Evolutionary conservation across 78 protist species (phyloP), one percentile per base, ranked within the genome.

Genomic region (Speleostelium caveatum): DNA sequence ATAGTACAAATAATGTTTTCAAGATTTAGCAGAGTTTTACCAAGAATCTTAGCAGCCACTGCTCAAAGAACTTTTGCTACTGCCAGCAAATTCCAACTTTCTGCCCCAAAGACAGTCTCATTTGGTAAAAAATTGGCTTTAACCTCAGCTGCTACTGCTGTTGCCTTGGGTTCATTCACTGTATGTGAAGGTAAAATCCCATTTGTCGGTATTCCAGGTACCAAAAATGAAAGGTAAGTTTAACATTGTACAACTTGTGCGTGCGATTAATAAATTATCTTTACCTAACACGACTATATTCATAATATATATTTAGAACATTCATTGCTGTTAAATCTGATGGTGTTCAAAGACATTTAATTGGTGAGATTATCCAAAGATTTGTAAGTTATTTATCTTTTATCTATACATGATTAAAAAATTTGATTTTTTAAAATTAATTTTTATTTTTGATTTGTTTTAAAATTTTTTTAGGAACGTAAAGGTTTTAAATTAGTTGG

Each of bases 261-360:
- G n/a, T n/a, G n/a, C n/a, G n/a, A n/a, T n/a, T n/a, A n/a, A n/a
- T n/a, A n/a, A n/a, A n/a, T n/a, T n/a, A n/a, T n/a, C n/a, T n/a
- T n/a, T n/a, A n/a, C n/a, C n/a, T n/a, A n/a, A n/a, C n/a, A n/a
- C n/a, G n/a, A n/a, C n/a, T n/a, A n/a, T n/a, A n/a, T n/a, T n/a
- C n/a, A n/a, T n/a, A n/a, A n/a, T n/a, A n/a, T n/a, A n/a, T n/a
- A n/a, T n/a, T n/a, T n/a, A 89, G 98, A 49, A 93, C 98, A 33
- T 95, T 87, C 96, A 92, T 95, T 61, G 86, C 90, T 49, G 42
- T 97, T 83, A 97, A 97, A 94, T 96, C 97, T 66, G 98, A 96
- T 63, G 96, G 96, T 73, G 97, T 95, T 69, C 91, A 78, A 35
- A 88, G 96, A 22, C 93, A 93, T 12, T 90, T 77, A 16, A 96